Percentiles rank a stretch among this genome's conserved stretches.
phyloP scores from a whole-genome alignment of 805 yeast genomes.

The Pichia exigua region DNA sequence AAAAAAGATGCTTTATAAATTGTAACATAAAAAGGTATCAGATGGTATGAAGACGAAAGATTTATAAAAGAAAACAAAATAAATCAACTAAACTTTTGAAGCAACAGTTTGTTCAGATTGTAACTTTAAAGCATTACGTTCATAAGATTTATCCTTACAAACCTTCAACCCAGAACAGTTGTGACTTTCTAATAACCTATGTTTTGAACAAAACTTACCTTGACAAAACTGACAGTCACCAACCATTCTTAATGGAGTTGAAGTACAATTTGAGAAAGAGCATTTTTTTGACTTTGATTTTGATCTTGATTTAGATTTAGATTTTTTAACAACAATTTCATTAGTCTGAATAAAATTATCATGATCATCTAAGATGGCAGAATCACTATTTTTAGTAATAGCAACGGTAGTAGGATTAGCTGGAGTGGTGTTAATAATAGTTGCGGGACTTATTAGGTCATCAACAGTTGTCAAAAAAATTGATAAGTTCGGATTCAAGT shows the following conservation, averaged over 20 bases:
- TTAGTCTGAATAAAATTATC: neutral
- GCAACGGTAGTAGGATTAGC: neutral
- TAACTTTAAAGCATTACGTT: constrained; percentile 73
- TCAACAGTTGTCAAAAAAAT: constrained; percentile 25
- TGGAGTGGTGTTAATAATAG: neutral
- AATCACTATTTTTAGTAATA: neutral
- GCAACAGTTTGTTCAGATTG: constrained; percentile 81
- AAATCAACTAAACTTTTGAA: constrained; percentile 43
- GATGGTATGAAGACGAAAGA: neutral
- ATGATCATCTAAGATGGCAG: constrained; percentile 17
- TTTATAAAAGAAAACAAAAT: neutral
- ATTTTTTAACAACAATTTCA: neutral
- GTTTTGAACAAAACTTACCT: constrained; percentile 82
- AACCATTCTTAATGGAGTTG: constrained; percentile 57
- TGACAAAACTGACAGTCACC: constrained; percentile 83
- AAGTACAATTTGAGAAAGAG: constrained; percentile 50
- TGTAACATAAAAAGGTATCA: neutral
- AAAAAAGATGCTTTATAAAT: neutral
- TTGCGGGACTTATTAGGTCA: constrained; percentile 2
- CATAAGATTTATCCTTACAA: constrained; percentile 79
- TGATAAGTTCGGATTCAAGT: constrained; percentile 14
- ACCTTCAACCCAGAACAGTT: constrained; percentile 66
- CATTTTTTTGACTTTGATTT: constrained; percentile 39
- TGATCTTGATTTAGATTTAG: constrained; percentile 22
- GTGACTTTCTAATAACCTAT: constrained; percentile 81